Conservation (phyloP, 1,284 basidiomycete genomes). For the Moesziomyces sp. region DNA sequence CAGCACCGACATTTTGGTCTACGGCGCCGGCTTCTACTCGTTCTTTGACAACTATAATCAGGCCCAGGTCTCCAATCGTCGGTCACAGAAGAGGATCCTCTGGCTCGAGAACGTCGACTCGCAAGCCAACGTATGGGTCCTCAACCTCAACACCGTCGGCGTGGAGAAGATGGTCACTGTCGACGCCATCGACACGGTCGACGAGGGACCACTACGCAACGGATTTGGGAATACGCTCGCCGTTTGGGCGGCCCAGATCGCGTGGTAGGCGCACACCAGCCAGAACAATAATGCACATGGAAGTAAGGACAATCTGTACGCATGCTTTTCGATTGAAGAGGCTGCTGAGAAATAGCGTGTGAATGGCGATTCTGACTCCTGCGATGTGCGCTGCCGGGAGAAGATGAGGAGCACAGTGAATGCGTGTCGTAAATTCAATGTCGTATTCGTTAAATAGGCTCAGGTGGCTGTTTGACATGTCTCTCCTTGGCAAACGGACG, state of each 20-base stretch:
- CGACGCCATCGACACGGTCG: conserved; percentile 31
- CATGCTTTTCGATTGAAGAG: too few relatives aligned
- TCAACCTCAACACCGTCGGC: conserved; percentile 56
- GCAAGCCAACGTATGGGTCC: conserved; percentile 39
- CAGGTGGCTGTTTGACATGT: too few relatives aligned
- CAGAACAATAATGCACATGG: background rate
- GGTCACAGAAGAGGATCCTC: conserved; percentile 53
- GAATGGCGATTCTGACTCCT: too few relatives aligned
- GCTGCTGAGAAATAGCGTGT: too few relatives aligned
- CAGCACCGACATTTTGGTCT: conserved; percentile 39
- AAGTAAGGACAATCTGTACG: too few relatives aligned
- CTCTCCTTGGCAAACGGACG: too few relatives aligned
- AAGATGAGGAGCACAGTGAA: too few relatives aligned
- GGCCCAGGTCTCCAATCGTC: conserved; percentile 27
- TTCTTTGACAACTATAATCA: conserved; percentile 60
- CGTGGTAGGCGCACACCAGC: background rate
- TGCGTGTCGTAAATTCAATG: too few relatives aligned
- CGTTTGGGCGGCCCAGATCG: conserved; percentile 17
- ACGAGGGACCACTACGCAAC: conserved; percentile 41
- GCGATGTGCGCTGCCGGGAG: too few relatives aligned
- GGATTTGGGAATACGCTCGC: conserved; percentile 56
- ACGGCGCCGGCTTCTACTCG: conserved; percentile 55
- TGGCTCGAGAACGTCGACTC: conserved; percentile 29
- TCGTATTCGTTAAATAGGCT: too few relatives aligned
- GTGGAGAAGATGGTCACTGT: conserved; percentile 46